Conservation (phyloP, 1,139 yeast genomes). For the Candida glucosophila region DNA sequence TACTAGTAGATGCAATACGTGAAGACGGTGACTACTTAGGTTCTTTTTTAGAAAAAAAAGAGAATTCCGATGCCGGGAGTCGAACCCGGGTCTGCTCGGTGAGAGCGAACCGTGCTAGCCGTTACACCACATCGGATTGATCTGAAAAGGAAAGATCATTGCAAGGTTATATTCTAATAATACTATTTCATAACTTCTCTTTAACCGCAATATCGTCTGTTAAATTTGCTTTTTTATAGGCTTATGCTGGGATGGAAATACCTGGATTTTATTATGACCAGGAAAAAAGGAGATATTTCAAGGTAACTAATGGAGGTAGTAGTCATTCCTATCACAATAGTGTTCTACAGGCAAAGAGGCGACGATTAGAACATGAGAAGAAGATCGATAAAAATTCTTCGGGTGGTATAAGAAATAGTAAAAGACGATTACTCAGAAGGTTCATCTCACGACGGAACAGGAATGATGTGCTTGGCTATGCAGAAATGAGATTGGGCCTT, state of each 20-base stretch:
- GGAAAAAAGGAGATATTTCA: conserved; percentile 34
- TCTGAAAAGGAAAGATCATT: too few relatives aligned
- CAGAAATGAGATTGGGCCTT: background rate
- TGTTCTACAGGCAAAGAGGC: conserved; percentile 19
- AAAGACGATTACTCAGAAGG: too few relatives aligned
- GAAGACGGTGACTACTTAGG: too few relatives aligned
- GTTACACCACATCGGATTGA: conserved; percentile 67
- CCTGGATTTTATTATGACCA: conserved; percentile 45
- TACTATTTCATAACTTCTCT: too few relatives aligned
- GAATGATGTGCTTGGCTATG: too few relatives aligned
- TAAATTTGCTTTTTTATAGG: too few relatives aligned
- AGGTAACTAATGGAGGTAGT: conserved; percentile 30
- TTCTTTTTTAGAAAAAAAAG: too few relatives aligned
- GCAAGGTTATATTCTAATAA: too few relatives aligned
- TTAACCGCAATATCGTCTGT: too few relatives aligned
- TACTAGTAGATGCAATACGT: too few relatives aligned
- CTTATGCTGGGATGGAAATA: conserved; percentile 19
- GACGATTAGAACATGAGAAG: conserved; percentile 10
- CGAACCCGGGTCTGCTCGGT: conserved; percentile 81
- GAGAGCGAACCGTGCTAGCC: conserved; percentile 81
- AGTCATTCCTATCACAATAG: conserved; percentile 24
- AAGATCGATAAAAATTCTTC: background rate
- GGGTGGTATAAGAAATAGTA: too few relatives aligned
- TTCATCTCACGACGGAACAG: too few relatives aligned
- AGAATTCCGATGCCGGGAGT: conserved; percentile 76